Evolutionary conservation across 169 alveolate species (phyloP), one percentile per base, ranked within the genome.

Genomic region (Eimeria necatrix): DNA sequence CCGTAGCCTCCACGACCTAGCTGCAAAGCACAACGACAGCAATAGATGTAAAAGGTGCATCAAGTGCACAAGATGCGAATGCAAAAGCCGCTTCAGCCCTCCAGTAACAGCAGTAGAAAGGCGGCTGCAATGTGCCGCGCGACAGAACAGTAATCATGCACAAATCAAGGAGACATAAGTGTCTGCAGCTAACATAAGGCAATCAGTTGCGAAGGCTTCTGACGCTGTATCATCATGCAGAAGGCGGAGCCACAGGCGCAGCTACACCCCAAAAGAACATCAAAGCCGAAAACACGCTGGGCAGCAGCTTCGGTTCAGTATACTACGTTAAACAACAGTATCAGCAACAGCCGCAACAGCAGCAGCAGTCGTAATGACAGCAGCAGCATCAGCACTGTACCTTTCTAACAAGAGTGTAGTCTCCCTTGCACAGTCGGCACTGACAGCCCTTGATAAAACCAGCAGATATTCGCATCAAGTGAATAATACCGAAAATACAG

Each of bases 1-100:
- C 95, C 95, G 71, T 83, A 93, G 22, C 95, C 95, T 8, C 95
- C 95, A 8, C 89, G 61, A 2, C 95, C 95, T 24, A 91, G 85
- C 95, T 91, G 88, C 10, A 1, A 26, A 32, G 41, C 53, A 64
- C 80, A 71, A 32, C 14, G 32, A 24, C 56, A 49, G 7, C 85
- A 60, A 56, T 18, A 56, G 68, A 10, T 12, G 68, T 52, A 68
- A 3, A 16, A 68, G 78, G 46, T 14, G 78, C 78, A 68, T 32
- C 41, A 2, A 2, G 41, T 32, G 3, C 41, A 32, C 41, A 32
- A 32, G 41, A 32, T 0, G 41, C 41, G 41, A 32, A 32, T 32
- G 41, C 41, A 32, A 32, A 32, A 32, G 41, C 41, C 41, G 41
- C 41, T 32, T 32, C 41, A 32, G 41, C 41, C 41, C 2, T 32